Conservation (phyloP, 1,284 basidiomycete species). For the Ganoderma meredithae region DNA sequence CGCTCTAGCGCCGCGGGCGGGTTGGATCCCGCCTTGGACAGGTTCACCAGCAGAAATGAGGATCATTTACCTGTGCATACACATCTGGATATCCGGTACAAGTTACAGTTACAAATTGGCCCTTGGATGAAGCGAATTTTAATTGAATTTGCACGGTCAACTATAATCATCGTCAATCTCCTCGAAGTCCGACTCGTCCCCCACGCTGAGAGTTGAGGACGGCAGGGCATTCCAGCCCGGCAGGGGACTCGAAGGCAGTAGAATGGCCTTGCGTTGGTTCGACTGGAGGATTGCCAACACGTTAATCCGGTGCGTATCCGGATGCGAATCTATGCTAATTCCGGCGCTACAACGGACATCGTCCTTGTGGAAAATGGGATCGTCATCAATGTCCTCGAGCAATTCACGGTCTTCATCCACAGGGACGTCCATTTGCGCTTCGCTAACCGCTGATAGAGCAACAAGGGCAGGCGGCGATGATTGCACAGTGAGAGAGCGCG, state of each 20-base stretch:
- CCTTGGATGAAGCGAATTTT: neutral
- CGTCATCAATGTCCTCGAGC: too few species aligned
- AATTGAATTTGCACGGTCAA: neutral
- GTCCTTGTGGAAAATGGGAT: too few species aligned
- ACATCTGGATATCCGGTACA: too few species aligned
- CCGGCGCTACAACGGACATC: neutral
- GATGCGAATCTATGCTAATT: neutral
- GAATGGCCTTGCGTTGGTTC: neutral
- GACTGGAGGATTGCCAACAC: neutral
- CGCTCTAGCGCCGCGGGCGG: neutral
- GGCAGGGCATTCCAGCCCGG: constrained; percentile 17
- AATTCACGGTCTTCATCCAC: too few species aligned
- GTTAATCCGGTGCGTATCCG: neutral
- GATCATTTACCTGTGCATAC: too few species aligned
- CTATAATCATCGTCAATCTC: neutral
- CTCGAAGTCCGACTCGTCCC: neutral
- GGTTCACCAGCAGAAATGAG: too few species aligned
- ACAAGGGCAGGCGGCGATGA: neutral
- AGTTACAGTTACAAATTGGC: too few species aligned
- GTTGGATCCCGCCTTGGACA: too few species aligned
- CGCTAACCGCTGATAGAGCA: neutral
- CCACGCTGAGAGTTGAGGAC: neutral
- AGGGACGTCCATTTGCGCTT: neutral
- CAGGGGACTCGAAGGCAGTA: constrained; percentile 22
- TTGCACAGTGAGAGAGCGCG: constrained; percentile 2